Percentiles rank a stretch among this genome's conserved stretches.
These are phyloP conservation scores for Diplosphaera chodatii DNA, from an alignment of 139 green algal species.

Conservation along the genomic window DNA sequence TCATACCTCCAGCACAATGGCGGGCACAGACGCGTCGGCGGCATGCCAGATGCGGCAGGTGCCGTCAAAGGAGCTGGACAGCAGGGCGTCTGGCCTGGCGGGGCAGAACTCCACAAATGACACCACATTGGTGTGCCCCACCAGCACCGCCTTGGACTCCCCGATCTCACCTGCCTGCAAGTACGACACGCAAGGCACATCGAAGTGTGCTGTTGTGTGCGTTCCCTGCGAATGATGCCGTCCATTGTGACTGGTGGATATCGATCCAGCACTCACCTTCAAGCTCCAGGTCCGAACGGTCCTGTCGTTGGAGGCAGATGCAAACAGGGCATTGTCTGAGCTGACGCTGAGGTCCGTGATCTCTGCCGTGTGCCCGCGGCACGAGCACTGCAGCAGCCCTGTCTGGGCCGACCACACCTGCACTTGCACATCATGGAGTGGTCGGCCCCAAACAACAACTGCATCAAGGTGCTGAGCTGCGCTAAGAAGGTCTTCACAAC, in stretches of 20 bases:
- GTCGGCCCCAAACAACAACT: too few species aligned
- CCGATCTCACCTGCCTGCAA: conserved; percentile 35
- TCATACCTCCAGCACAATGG: conserved; percentile 33
- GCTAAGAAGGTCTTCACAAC: too few species aligned
- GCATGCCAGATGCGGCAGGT: conserved; percentile 68
- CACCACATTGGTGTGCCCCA: conserved; percentile 46
- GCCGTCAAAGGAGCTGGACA: conserved; percentile 69
- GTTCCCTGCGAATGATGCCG: too few species aligned
- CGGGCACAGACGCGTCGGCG: conserved; percentile 7
- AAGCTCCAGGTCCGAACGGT: conserved; percentile 64
- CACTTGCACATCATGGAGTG: too few species aligned
- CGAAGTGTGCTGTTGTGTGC: background rate
- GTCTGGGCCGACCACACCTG: conserved; percentile 67
- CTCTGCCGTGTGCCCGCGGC: conserved; percentile 52
- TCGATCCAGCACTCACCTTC: conserved; percentile 29
- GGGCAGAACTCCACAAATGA: conserved; percentile 66
- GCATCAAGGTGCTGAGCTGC: too few species aligned
- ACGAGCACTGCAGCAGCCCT: conserved; percentile 46
- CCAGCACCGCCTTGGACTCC: conserved; percentile 47
- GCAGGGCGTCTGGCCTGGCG: conserved; percentile 29
- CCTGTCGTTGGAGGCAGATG: conserved; percentile 47
- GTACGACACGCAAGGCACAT: background rate
- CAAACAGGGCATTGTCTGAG: conserved; percentile 42
- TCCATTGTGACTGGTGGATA: too few species aligned
- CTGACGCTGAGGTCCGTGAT: conserved; percentile 64